These are phyloP conservation scores for Gliomastix tumulicola DNA, from an alignment of 2,329 filamentous ascomycete genomes.

Conservation along the genomic window DNA sequence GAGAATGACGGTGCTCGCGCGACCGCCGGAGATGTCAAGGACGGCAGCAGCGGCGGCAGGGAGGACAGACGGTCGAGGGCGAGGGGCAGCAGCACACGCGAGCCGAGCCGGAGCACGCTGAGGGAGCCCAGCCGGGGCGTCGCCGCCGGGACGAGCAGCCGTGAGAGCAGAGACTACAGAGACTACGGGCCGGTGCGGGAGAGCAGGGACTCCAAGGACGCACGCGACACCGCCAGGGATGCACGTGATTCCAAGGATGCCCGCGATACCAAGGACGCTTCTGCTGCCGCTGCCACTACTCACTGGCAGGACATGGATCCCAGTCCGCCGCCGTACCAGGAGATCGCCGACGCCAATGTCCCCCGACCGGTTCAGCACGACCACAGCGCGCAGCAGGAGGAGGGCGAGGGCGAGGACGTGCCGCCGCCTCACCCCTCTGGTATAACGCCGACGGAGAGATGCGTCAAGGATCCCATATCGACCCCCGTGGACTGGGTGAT, in stretches of 20 bases:
- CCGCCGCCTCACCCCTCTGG: constrained; percentile 1
- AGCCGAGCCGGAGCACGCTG: no score
- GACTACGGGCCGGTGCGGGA: constrained; percentile 1
- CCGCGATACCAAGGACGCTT: background rate
- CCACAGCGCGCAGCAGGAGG: no score
- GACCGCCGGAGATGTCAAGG: background rate
- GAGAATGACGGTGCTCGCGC: no score
- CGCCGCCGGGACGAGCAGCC: background rate
- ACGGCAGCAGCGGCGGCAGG: background rate
- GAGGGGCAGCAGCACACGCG: no score
- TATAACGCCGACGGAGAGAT: constrained; percentile 1
- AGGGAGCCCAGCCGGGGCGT: background rate
- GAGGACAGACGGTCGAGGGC: background rate
- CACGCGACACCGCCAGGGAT: constrained; percentile 1
- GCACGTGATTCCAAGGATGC: background rate
- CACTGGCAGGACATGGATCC: constrained; percentile 1
- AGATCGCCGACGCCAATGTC: constrained; percentile 2
- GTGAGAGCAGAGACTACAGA: background rate
- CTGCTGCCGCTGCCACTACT: background rate
- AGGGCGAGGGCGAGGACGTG: background rate
- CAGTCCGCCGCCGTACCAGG: constrained; percentile 3
- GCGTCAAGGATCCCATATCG: constrained; percentile 2
- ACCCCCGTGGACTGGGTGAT: constrained; percentile 5
- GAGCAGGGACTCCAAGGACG: constrained; percentile 1
- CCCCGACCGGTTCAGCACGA: background rate